These are phyloP conservation scores for Artemisia annua DNA, from an alignment of 129 eudicot genomes.

Conservation along the genomic window DNA sequence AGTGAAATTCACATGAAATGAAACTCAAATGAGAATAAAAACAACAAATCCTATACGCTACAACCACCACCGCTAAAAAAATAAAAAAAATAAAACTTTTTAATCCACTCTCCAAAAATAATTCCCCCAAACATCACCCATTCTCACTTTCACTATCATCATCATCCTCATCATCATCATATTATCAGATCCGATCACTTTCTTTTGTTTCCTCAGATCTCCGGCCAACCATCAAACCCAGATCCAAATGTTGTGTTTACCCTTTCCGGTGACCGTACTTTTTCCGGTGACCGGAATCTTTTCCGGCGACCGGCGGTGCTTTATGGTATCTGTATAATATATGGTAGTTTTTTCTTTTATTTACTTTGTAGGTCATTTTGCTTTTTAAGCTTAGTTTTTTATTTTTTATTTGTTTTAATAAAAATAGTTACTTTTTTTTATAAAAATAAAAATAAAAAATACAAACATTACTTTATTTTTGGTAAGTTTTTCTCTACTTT, in stretches of 20 bases:
- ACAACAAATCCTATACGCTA: slow-evolving; percentile 27
- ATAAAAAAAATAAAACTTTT: background rate
- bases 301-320: slow-evolving; percentile 15
- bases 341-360: background rate
- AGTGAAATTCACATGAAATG: slow-evolving; percentile 18
- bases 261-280: slow-evolving; percentile 23
- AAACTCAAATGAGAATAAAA: slow-evolving; percentile 19
- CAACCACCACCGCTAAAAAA: slow-evolving; percentile 16
- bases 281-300: slow-evolving; percentile 15
- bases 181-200: slow-evolving; percentile 27
- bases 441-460: too few species aligned
- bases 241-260: background rate
- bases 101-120: slow-evolving; percentile 27
- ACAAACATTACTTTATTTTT: too few species aligned
- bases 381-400: background rate
- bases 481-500: too few species aligned
- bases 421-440: background rate
- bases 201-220: slow-evolving; percentile 18
- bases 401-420: background rate
- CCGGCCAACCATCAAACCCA: background rate
- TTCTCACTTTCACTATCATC: slow-evolving; percentile 24
- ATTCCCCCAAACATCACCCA: slow-evolving; percentile 9
- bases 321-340: background rate
- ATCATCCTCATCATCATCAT: background rate
- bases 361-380: slow-evolving; percentile 7